Percentiles rank a stretch among this genome's conserved stretches.
Evolutionary conservation across 441 rosid genomes (phyloP).

Genomic region (Erysimum pusillum): DNA sequence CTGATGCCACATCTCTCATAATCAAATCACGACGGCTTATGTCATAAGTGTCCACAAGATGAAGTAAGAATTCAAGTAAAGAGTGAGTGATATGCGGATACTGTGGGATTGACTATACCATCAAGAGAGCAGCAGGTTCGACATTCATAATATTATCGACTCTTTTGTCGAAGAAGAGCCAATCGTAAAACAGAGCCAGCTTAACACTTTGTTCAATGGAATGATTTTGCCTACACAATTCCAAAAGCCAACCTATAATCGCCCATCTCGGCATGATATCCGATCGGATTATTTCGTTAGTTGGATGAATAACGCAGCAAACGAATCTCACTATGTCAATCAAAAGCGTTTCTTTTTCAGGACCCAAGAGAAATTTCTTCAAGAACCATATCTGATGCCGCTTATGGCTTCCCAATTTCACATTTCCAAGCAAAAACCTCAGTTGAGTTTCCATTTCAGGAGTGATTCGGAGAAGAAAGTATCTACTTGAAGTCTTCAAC

Average conservation of each 20-base stretch:
- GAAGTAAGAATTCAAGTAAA: constrained; percentile 80
- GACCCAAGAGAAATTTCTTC: constrained; percentile 62
- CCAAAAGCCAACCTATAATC: constrained; percentile 83
- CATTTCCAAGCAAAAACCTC: constrained; percentile 77
- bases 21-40: constrained; percentile 53
- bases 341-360: constrained; percentile 69
- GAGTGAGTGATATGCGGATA: constrained; percentile 69
- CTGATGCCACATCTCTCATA: constrained; percentile 61
- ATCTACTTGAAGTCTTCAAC: constrained; percentile 70
- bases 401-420: constrained; percentile 81
- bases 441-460: constrained; percentile 80
- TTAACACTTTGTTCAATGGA: constrained; percentile 63
- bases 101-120: constrained; percentile 75
- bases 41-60: constrained; percentile 77
- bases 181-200: constrained; percentile 84
- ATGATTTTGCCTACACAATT: constrained; percentile 61
- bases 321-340: constrained; percentile 82
- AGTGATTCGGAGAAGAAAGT: constrained; percentile 68
- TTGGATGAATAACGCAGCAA: constrained; percentile 82
- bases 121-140: constrained; percentile 84
- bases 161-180: constrained; percentile 86
- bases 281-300: constrained; percentile 68
- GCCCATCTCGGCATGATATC: constrained; percentile 91
- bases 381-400: constrained; percentile 82
- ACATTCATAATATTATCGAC: constrained; percentile 82